A percentile compares a stretch with the other conserved stretches of the same genome.
phyloP scores from a whole-genome alignment of 352 stramenopile genomes.

The Phytopythium helicoides region DNA sequence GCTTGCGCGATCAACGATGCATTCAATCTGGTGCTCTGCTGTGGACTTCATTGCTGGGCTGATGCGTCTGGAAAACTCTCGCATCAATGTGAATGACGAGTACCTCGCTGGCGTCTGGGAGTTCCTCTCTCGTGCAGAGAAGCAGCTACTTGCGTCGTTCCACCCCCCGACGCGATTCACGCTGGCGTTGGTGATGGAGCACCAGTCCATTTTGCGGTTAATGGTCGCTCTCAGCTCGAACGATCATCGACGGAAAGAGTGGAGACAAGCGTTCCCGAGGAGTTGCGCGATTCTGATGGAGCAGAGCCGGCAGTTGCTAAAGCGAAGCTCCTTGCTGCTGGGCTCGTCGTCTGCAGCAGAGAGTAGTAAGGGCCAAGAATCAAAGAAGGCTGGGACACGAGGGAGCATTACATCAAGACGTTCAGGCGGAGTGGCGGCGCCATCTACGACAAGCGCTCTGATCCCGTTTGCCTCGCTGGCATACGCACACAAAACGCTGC shows the following conservation, averaged over 20 bases:
- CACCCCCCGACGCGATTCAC: conserved; percentile 32
- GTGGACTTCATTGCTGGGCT: conserved; percentile 44
- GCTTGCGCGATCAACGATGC: conserved; percentile 33
- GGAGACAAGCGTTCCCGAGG: conserved; percentile 52
- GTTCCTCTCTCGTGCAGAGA: conserved; percentile 52
- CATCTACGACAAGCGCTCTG: conserved; percentile 17
- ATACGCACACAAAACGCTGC: conserved; percentile 55
- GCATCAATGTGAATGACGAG: not conserved
- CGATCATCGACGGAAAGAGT: conserved; percentile 30
- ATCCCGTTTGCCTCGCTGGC: conserved; percentile 33
- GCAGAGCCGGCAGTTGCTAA: conserved; percentile 51
- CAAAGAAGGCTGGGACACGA: conserved; percentile 10
- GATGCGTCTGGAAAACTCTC: conserved; percentile 24
- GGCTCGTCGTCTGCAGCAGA: conserved; percentile 40
- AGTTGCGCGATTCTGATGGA: conserved; percentile 63
- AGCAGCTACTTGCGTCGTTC: conserved; percentile 35
- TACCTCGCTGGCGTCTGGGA: conserved; percentile 37
- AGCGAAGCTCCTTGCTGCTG: conserved; percentile 51
- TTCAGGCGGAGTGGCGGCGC: conserved; percentile 4
- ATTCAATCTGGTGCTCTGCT: conserved; percentile 61
- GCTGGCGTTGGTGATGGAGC: conserved; percentile 43
- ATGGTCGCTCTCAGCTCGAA: conserved; percentile 41
- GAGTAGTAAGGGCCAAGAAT: conserved; percentile 15
- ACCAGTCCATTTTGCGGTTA: conserved; percentile 39
- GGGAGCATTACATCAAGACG: conserved; percentile 1